Evolutionary conservation across 129 eudicot species (phyloP), one percentile per base, ranked within the genome.

Genomic region (Dittrichia graveolens): DNA sequence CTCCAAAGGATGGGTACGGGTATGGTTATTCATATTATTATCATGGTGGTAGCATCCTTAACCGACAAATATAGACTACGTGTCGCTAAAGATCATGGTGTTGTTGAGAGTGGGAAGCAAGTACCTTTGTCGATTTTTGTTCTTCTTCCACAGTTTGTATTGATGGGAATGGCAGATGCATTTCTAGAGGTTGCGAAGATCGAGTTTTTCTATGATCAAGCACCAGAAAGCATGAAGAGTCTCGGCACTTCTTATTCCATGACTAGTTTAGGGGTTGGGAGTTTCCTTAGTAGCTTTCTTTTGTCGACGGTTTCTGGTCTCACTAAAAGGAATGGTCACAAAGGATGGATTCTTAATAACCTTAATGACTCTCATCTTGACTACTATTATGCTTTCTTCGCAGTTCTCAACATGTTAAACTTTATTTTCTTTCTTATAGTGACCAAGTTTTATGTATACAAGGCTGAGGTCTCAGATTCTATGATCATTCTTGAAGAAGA

Each of bases 131-230:
- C 95, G 1, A 88, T 91, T 8, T 88, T 91, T 47, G 65, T 82
- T 8, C 19, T 87, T 12, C 83, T 91, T 16, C 97, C 97, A 11
- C 97, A 91, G 49, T 91, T 87, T 55, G 50, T 84, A 6, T 79
- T 91, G 6, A 88, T 82, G 88, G 97, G 97, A 34, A 31, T 77
- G 19, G 95, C 97, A 0, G 95, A 91, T 58, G 86, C 95, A 4
- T 83, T 82, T 75, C 73, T 84, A 10, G 96, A 85, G 69, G 89
- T 85, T 1, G 94, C 91, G 10, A 90, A 85, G 87, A 79, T 90
- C 16, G 96, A 90, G 81, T 90, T 90, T 49, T 90, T 90, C 75
- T 90, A 90, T 11, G 96, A 90, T 72, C 96, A 90, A 76, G 95
- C 96, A 53, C 96, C 96, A 0, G 95, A 90, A 66, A 80, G 82